Evolutionary conservation across 176 grass and related monocot genomes (phyloP).

Genomic region (Miscanthus lutarioriparius): DNA sequence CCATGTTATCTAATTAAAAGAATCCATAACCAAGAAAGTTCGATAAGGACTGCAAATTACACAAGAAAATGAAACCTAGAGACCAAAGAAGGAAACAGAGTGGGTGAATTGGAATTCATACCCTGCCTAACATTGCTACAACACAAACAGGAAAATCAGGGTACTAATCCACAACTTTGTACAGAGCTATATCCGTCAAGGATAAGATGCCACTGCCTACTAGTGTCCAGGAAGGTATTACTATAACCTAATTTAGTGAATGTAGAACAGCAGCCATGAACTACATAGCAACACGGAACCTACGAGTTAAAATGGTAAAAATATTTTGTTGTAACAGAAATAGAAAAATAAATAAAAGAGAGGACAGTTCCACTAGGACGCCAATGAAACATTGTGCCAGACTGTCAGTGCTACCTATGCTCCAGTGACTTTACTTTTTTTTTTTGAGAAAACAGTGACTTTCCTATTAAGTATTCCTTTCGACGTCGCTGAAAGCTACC

Average conservation of each 20-base stretch:
- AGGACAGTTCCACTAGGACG: background rate
- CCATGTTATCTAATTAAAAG: conserved; percentile 16
- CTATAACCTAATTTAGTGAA: background rate
- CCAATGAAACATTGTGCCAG: background rate
- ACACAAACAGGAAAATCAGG: background rate
- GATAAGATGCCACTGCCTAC: background rate
- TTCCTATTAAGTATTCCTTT: conserved; percentile 2
- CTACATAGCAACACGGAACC: background rate
- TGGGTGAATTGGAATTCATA: background rate
- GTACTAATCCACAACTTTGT: background rate
- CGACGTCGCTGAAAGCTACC: background rate
- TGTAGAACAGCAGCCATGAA: background rate
- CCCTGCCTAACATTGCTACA: background rate
- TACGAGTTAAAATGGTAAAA: background rate
- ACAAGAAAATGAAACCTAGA: background rate
- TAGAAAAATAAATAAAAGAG: background rate
- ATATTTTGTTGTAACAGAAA: background rate
- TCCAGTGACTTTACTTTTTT: too few species aligned
- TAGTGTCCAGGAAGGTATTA: background rate
- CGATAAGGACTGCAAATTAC: background rate
- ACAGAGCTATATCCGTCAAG: background rate
- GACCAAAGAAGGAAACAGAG: background rate
- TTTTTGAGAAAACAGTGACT: too few species aligned
- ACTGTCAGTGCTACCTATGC: background rate
- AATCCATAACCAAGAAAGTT: background rate